Evolutionary conservation across 192 early-diverging fungal genomes (phyloP).

Genomic region (Rhizophlyctis rosea): DNA sequence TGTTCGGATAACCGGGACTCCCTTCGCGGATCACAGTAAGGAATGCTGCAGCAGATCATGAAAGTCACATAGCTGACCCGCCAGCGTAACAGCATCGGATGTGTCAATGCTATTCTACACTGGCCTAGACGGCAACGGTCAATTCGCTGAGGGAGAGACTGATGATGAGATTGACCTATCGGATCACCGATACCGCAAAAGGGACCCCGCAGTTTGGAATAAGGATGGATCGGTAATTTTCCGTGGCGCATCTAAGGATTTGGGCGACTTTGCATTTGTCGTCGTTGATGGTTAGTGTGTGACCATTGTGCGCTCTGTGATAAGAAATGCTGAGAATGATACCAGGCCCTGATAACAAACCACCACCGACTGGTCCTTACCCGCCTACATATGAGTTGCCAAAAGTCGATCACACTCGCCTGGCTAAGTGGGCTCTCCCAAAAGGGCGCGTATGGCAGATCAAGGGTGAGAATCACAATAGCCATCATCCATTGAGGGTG

Average conservation of each 20-base stretch:
- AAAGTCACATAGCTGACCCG: too few species aligned
- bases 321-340: too few species aligned
- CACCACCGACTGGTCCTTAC: constrained; percentile 1
- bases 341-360: background rate
- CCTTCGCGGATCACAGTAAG: constrained; percentile 46
- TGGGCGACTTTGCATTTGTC: constrained; percentile 69
- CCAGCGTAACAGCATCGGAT: constrained; percentile 20
- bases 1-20: constrained; percentile 70
- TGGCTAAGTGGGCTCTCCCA: constrained; percentile 15
- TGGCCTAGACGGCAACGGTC: constrained; percentile 71
- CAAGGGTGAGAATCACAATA: constrained; percentile 59
- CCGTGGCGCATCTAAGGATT: constrained; percentile 57
- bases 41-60: too few species aligned
- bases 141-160: constrained; percentile 17
- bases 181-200: constrained; percentile 2
- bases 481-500: too few species aligned
- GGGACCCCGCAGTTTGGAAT: constrained; percentile 17
- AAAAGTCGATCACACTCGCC: background rate
- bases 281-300: constrained; percentile 53
- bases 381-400: constrained; percentile 13
- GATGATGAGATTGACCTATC: background rate
- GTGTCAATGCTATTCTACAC: constrained; percentile 73
- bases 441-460: constrained; percentile 51
- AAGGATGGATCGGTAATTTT: constrained; percentile 38
- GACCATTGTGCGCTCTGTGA: too few species aligned